Conservation (phyloP, 306 rosid genomes). For the barrel medic (Medicago truncatula) region MtrunA17r5.0-ANR NC_053042.1:46603001-46603500, state of each 20-base stretch:
- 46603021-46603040: conserved; percentile 62
- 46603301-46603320: conserved; percentile 36
- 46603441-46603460: neutral
- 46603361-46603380: conserved; percentile 46
- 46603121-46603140: conserved; percentile 71
- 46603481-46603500: too few relatives aligned
- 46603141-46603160: conserved; percentile 4
- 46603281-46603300: neutral
- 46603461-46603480: too few relatives aligned
- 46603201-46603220: conserved; percentile 17
- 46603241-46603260: conserved; percentile 36
- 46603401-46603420: conserved; percentile 4
- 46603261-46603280: conserved; percentile 24
- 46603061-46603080: conserved; percentile 68
- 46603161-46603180: conserved; percentile 31
- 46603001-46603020: conserved; percentile 71
- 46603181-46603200: conserved; percentile 26
- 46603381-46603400: conserved; percentile 16
- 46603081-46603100: conserved; percentile 57
- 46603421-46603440: conserved; percentile 32
- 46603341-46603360: conserved; percentile 8
- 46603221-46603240: conserved; percentile 40
- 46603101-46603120: conserved; percentile 63
- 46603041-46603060: conserved; percentile 72
- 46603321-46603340: conserved; percentile 19